Evolutionary conservation across 768 basidiomycete genomes (phyloP).

Genomic region (Harrya chromipes): DNA sequence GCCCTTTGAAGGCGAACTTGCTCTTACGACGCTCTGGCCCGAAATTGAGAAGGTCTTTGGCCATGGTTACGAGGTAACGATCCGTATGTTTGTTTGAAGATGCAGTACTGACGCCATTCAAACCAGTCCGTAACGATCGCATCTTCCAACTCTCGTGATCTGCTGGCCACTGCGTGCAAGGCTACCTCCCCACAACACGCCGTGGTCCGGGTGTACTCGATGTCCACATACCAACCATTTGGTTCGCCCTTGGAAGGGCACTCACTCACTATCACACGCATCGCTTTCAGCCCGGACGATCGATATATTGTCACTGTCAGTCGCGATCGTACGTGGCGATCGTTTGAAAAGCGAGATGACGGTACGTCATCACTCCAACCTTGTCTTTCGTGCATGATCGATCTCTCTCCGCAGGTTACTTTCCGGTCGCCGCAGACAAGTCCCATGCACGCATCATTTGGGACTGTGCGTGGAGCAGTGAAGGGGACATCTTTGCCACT

Average conservation of each 20-base stretch:
- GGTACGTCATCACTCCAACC: conserved; percentile 28
- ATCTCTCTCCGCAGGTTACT: conserved; percentile 45
- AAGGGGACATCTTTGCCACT: conserved; percentile 82
- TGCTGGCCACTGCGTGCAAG: conserved; percentile 90
- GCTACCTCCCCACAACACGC: conserved; percentile 88
- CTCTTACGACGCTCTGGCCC: conserved; percentile 89
- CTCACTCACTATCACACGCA: conserved; percentile 82
- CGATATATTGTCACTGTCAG: conserved; percentile 77
- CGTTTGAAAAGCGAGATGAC: conserved; percentile 55
- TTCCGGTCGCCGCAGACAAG: conserved; percentile 67
- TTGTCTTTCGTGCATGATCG: not conserved
- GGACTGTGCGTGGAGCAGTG: conserved; percentile 87
- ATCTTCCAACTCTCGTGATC: conserved; percentile 61
- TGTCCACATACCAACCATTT: conserved; percentile 63
- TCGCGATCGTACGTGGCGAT: conserved; percentile 87
- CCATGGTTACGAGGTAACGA: conserved; percentile 87
- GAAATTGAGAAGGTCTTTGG: conserved; percentile 97
- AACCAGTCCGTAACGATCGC: conserved; percentile 75
- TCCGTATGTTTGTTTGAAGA: not conserved
- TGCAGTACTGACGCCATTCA: not conserved
- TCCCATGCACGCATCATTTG: conserved; percentile 92
- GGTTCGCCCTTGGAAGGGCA: conserved; percentile 81
- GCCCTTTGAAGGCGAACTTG: conserved; percentile 92
- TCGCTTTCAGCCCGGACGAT: conserved; percentile 89
- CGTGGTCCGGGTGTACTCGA: conserved; percentile 78